Percentiles rank a stretch among this genome's conserved stretches.
Evolutionary conservation across 805 yeast genomes (phyloP).

Genomic region (Saturnispora dispora): DNA sequence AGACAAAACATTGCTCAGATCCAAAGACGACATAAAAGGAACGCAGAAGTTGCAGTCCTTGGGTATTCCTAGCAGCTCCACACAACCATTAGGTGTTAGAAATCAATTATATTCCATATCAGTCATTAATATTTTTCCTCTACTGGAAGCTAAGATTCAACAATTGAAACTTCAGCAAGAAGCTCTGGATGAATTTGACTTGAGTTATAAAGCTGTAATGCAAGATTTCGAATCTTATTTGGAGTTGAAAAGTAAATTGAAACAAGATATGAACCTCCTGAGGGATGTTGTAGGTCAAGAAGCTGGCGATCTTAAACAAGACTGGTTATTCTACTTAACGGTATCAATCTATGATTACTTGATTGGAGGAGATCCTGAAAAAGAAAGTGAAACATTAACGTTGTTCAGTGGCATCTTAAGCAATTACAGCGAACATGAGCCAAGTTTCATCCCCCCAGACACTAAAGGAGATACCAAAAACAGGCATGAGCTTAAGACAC

Average conservation of each 20-base stretch:
- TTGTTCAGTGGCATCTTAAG: neutral
- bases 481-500: neutral
- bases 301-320: neutral
- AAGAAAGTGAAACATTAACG: neutral
- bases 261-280: neutral
- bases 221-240: neutral
- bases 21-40: neutral
- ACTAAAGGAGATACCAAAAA: too few relatives aligned
- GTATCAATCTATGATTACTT: neutral
- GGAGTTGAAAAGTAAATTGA: neutral
- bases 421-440: neutral
- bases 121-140: constrained; percentile 19
- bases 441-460: neutral
- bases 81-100: constrained; percentile 7
- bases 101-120: constrained; percentile 20
- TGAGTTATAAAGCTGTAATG: neutral
- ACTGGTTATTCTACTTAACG: neutral
- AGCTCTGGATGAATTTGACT: constrained; percentile 12
- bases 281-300: neutral
- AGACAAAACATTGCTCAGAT: neutral
- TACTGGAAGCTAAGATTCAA: constrained; percentile 17
- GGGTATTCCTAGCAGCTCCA: neutral
- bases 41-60: neutral
- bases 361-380: neutral
- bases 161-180: constrained; percentile 16